Conservation (phyloP, 2,329 filamentous ascomycete genomes). For the Trichophyton rubrum region DNA sequence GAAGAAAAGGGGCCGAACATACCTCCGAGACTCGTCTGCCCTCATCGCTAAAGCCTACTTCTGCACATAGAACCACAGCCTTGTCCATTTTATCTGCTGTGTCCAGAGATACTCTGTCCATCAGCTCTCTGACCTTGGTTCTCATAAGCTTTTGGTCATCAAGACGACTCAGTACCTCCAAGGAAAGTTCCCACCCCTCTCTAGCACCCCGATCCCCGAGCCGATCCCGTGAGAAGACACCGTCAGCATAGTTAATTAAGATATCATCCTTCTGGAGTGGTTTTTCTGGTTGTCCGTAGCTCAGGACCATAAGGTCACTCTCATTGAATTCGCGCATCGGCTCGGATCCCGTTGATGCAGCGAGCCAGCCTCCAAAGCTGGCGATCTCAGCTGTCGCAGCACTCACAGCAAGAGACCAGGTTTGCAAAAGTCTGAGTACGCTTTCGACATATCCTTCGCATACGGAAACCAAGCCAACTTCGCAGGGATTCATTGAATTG, state of each 20-base stretch:
- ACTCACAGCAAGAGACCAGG: constrained; percentile 70
- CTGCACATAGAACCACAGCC: constrained; percentile 64
- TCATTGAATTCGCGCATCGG: constrained; percentile 60
- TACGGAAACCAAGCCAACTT: constrained; percentile 68
- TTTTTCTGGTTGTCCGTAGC: constrained; percentile 47
- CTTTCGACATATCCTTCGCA: constrained; percentile 73
- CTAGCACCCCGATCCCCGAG: constrained; percentile 30
- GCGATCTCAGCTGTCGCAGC: constrained; percentile 72
- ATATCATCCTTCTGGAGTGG: constrained; percentile 67
- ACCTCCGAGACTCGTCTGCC: constrained; percentile 75
- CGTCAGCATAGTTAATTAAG: constrained; percentile 61
- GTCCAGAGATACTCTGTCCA: constrained; percentile 59
- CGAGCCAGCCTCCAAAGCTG: constrained; percentile 71
- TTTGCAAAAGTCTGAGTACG: constrained; percentile 58
- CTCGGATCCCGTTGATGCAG: constrained; percentile 43
- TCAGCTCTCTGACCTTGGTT: constrained; percentile 59
- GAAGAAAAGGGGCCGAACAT: constrained; percentile 23
- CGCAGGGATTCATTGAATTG: constrained; percentile 60
- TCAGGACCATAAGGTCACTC: constrained; percentile 75
- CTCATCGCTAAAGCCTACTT: constrained; percentile 64
- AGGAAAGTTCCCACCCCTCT: constrained; percentile 81
- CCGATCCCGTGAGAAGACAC: constrained; percentile 35
- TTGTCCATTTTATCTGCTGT: constrained; percentile 65
- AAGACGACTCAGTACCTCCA: constrained; percentile 69
- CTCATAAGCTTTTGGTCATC: constrained; percentile 60